These are phyloP conservation scores for Vigna reflexopilosa DNA, from an alignment of 306 rosid genomes.

Conservation along the genomic window DNA sequence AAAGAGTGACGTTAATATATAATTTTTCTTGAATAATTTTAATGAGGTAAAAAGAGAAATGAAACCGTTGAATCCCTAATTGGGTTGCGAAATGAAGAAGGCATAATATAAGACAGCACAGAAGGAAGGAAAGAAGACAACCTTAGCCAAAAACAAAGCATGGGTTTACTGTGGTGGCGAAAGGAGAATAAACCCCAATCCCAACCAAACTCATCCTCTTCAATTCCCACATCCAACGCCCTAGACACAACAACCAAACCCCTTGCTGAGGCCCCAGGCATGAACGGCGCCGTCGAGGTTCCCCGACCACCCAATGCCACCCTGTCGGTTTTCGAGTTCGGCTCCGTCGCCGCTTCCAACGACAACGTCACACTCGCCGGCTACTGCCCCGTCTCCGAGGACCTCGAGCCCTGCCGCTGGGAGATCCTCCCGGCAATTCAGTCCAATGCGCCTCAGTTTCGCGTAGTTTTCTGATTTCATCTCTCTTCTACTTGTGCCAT, in stretches of 20 bases:
- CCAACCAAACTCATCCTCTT: constrained; percentile 40
- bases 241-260: constrained; percentile 20
- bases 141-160: constrained; percentile 39
- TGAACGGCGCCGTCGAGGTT: constrained; percentile 89
- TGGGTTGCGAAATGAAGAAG: too few species aligned
- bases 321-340: constrained; percentile 83
- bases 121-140: not conserved
- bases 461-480: constrained; percentile 68
- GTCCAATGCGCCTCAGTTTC: constrained; percentile 90
- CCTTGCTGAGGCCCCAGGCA: constrained; percentile 57
- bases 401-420: constrained; percentile 98
- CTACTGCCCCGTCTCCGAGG: constrained; percentile 93
- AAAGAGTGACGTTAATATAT: too few species aligned
- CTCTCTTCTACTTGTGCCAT: not conserved
- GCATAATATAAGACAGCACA: not conserved
- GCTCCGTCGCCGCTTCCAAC: constrained; percentile 70
- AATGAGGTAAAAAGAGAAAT: not conserved
- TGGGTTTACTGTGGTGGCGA: constrained; percentile 91
- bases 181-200: constrained; percentile 53
- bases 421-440: constrained; percentile 80
- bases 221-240: constrained; percentile 17
- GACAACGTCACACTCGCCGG: constrained; percentile 94
- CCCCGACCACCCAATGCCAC: constrained; percentile 60
- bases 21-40: constrained; percentile 13
- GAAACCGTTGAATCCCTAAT: constrained; percentile 14